phyloP scores from a whole-genome alignment of 225 moss, liverwort and hornwort species.

The Straminergon stramineum region DNA sequence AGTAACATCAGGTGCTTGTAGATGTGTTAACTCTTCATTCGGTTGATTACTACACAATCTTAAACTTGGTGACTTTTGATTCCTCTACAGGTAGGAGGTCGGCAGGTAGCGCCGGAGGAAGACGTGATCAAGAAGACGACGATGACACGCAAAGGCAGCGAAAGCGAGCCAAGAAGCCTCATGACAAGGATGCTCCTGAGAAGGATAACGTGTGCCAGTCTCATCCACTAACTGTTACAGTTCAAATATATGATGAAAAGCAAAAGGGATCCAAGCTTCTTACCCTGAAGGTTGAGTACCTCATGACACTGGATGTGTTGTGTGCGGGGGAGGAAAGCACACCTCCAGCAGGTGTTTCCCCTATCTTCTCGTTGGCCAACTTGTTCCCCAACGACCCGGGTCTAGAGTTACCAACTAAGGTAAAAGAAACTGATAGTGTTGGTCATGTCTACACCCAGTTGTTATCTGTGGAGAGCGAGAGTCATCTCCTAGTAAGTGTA shows the following conservation, averaged over 20 bases:
- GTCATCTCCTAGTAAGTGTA: background rate
- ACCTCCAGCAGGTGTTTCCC: constrained; percentile 46
- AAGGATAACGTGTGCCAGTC: constrained; percentile 61
- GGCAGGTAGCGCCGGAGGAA: constrained; percentile 44
- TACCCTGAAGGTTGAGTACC: constrained; percentile 75
- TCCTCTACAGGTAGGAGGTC: constrained; percentile 33
- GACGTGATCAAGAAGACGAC: constrained; percentile 81
- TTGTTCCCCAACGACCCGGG: constrained; percentile 90
- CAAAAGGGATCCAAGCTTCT: constrained; percentile 71
- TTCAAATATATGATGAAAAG: constrained; percentile 71
- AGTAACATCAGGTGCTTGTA: background rate
- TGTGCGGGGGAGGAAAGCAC: constrained; percentile 71
- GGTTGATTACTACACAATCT: background rate
- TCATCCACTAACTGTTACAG: constrained; percentile 65
- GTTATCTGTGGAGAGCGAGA: background rate
- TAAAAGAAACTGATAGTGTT: background rate
- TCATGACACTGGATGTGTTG: constrained; percentile 64
- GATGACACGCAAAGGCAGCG: constrained; percentile 84
- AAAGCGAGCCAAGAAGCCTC: constrained; percentile 78
- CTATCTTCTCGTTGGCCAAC: constrained; percentile 58
- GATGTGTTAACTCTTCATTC: background rate
- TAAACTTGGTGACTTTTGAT: background rate
- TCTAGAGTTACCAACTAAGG: constrained; percentile 75
- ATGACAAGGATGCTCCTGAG: constrained; percentile 72
- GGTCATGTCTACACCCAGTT: background rate